Evolutionary conservation across 2,329 filamentous ascomycete species (phyloP), one percentile per base, ranked within the genome.

Genomic region (Colletotrichum caudatum): DNA sequence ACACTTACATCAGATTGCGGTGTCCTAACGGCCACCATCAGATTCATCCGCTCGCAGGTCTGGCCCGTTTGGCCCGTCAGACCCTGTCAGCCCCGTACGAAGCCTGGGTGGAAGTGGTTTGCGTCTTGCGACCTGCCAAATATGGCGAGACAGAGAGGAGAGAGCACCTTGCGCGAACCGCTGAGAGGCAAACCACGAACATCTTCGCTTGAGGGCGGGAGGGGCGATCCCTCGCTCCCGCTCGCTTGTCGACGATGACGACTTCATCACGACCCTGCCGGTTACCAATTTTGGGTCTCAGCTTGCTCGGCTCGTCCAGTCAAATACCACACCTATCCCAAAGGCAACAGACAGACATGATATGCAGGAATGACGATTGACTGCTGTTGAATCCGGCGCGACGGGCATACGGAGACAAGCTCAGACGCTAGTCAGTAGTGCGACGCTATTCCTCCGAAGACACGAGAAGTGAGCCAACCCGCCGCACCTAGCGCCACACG

Each of bases 401-500:
- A n/a, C 26, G 65, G 65, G 44, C 39, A 60, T 54, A 59, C 12
- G 46, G 65, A 58, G 65, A 71, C 69, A 64, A 69, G 65, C 69
- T 72, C 56, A 64, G 46, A 54, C 46, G 23, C 65, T 72, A 69
- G 59, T 64, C 65, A 69, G 48, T 72, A 51, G 65, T 72, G 69
- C 69, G 69, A 64, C 69, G 41, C 56, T 72, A 69, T 72, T 69
- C 48, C 33, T 64, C 69, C 69, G 65, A 69, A 69, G 65, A 57
- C 54, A 64, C 20, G 51, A 37, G 53, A 59, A 59, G 65, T 53
- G 56, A 48, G 35, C 60, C 69, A 69, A 54, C 26, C 65, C 48
- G 23, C 41, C 48, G 23, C 41, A 56, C 64, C 59, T 33, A 54
- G 65, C 59, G 60, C 59, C 65, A 60, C 16, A 50, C 39, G 14